These are phyloP conservation scores for Sarocladium kiliense DNA, from an alignment of 2,329 filamentous ascomycete genomes.

Conservation along the genomic window DNA sequence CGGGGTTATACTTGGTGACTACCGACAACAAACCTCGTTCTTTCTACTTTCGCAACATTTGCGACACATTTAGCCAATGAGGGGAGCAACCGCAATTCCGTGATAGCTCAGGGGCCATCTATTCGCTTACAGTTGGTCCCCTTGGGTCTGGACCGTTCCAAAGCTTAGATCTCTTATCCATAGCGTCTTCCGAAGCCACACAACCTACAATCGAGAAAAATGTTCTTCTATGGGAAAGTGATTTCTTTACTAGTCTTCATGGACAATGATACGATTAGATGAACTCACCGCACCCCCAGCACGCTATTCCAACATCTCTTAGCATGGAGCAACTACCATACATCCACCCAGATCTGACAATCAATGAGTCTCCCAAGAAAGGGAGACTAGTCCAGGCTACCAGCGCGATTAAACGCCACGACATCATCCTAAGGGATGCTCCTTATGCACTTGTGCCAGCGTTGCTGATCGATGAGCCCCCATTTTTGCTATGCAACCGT, in stretches of 20 bases:
- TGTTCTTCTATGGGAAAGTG: no score
- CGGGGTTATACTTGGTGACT: no score
- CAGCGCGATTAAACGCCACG: slow-evolving; percentile 6
- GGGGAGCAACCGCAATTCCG: background rate
- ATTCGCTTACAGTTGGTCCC: slow-evolving; percentile 1
- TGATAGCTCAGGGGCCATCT: background rate
- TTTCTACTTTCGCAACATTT: background rate
- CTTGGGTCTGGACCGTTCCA: slow-evolving; percentile 2
- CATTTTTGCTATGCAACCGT: slow-evolving; percentile 10
- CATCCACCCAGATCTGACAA: slow-evolving; percentile 9
- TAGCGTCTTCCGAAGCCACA: slow-evolving; percentile 1
- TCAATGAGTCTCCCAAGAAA: slow-evolving; percentile 7
- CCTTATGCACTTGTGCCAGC: slow-evolving; percentile 13
- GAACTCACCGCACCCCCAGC: no score
- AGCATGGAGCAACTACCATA: slow-evolving; percentile 7
- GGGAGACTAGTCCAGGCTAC: slow-evolving; percentile 10
- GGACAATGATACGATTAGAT: no score
- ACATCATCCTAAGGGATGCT: slow-evolving; percentile 10
- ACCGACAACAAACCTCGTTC: background rate
- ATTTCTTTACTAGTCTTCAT: no score
- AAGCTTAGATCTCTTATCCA: background rate
- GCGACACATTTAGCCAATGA: background rate
- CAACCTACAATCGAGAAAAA: background rate
- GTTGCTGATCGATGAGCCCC: slow-evolving; percentile 12
- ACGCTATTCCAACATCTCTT: no score